Evolutionary conservation across 2,329 filamentous ascomycete species (phyloP), one percentile per base, ranked within the genome.

Genomic region (Plenodomus biglobosus): DNA sequence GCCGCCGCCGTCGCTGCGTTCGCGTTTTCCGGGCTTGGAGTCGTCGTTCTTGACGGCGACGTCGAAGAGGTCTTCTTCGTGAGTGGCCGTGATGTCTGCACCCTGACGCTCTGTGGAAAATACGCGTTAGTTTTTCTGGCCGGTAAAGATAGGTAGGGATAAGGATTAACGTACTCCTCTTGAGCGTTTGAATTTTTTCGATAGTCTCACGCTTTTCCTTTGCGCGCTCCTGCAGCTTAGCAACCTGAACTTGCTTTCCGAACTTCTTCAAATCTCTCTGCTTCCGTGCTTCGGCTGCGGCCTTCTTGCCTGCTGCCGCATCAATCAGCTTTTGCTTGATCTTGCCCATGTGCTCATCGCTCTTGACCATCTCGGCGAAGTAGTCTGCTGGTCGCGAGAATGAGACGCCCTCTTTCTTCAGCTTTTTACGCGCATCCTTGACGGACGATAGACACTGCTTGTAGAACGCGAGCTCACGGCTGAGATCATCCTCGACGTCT

Each of bases 331-430:
- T 95, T 66, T 86, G 84, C 80, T 95, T 95, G 71, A 99, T 89
- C 80, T 89, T 92, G 70, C 89, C 89, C 94, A 99, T 99, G 74
- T 96, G 94, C 65, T 95, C 92, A 70, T 99, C 94, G 66, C 87
- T 90, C 83, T 97, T 97, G 66, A 96, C 86, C 92, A 97, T 99
- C 80, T 99, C 94, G 38, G 94, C 94, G 65, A 99, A 99, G 77
- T 95, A 99, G 76, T 99, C 94, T 46, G 84, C 86, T 3, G 94
- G 94, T 8, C 94, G 83, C 21, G 90, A 87, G 75, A 99, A 99
- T 6, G 88, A 83, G 1, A 92, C 81, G 8, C 87, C 87, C 73
- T 96, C 92, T 55, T 87, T 85, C 68, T 88, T 87, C 19, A 99
- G 80, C 53, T 85, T 77, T n/a, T 77, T 72, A 46, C 92, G 87